Evolutionary conservation across 1,284 basidiomycete species (phyloP), one percentile per base, ranked within the genome.

Genomic region (Tylopilus sp.): DNA sequence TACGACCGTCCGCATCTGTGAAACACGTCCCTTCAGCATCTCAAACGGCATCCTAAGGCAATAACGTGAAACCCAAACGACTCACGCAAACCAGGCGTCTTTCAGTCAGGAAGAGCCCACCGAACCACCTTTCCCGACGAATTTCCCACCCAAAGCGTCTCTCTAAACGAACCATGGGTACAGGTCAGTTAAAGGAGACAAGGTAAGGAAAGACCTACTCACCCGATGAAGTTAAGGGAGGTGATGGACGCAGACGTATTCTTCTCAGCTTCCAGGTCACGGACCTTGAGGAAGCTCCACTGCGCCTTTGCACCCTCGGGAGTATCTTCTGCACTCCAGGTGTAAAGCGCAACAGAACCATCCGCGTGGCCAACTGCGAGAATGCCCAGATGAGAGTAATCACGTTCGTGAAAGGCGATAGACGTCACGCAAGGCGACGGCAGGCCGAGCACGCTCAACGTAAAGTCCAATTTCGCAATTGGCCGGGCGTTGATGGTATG

Each of bases 401-500:
- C 89, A 21, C 89, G 79, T 61, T 90, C 87, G 53, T 89, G 82
- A 70, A 93, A 92, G 0, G 85, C 80, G 35, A 93, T 61, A 0
- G 85, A 81, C 0, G 82, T 84, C 41, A 89, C 77, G 2, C 72
- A 71, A 0, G 77, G 73, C 11, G 67, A 61, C 1, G 68, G 56
- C 26, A 71, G 69, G 2, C 71, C 71, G 4, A 74, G 59, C 5
- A 11, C 12, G 18, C 70, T 65, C 16, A 67, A 70, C 0, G 72
- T 71, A 7, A 91, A 74, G 57, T 88, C 82, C 21, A 92, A 61
- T 13, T 71, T 76, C 0, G 79, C 81, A 50, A 93, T 84, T 2
- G 78, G 79, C 21, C 86, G 76, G 0, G 79, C 91, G 57, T 94
- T 94, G 70, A 94, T 79, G 1, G 87, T 92, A 66, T 92, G 89